These are phyloP conservation scores for Backusella circina DNA, from an alignment of 192 early-diverging fungal species.

Conservation along the genomic window DNA sequence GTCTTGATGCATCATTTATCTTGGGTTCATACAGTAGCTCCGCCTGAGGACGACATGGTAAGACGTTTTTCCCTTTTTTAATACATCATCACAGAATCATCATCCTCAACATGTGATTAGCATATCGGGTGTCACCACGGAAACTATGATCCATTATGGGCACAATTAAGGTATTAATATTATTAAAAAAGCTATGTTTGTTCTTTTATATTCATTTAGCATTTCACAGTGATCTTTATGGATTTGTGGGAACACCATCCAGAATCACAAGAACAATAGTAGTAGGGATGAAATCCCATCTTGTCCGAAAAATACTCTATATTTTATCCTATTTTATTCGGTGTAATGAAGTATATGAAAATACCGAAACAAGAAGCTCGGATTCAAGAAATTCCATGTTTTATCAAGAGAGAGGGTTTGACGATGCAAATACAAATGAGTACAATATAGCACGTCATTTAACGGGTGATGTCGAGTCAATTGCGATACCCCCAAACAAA, in stretches of 20 bases:
- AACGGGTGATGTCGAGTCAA: conserved; percentile 20
- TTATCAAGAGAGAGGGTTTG: conserved; percentile 8
- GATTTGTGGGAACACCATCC: conserved; percentile 44
- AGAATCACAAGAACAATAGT: conserved; percentile 51
- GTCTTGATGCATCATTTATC: conserved; percentile 51
- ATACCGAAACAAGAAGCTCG: conserved; percentile 17
- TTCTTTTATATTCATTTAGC: background rate
- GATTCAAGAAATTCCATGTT: conserved; percentile 13
- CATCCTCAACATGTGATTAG: background rate
- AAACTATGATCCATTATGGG: conserved; percentile 56
- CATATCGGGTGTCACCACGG: conserved; percentile 25
- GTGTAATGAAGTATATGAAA: conserved; percentile 56
- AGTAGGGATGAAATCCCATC: conserved; percentile 39
- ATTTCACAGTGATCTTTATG: conserved; percentile 44
- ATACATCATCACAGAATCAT: background rate
- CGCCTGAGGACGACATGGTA: conserved; percentile 38
- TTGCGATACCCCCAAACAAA: conserved; percentile 13
- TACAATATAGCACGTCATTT: conserved; percentile 30
- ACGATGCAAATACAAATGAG: conserved; percentile 24
- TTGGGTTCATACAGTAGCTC: conserved; percentile 55
- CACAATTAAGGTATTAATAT: conserved; percentile 43
- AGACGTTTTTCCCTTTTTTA: background rate
- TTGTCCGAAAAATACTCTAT: conserved; percentile 46
- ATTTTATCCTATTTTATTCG: conserved; percentile 57
- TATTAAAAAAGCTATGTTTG: too few relatives aligned